Evolutionary conservation across 768 basidiomycete species (phyloP), one percentile per base, ranked within the genome.

Genomic region (Megacollybia marginata): DNA sequence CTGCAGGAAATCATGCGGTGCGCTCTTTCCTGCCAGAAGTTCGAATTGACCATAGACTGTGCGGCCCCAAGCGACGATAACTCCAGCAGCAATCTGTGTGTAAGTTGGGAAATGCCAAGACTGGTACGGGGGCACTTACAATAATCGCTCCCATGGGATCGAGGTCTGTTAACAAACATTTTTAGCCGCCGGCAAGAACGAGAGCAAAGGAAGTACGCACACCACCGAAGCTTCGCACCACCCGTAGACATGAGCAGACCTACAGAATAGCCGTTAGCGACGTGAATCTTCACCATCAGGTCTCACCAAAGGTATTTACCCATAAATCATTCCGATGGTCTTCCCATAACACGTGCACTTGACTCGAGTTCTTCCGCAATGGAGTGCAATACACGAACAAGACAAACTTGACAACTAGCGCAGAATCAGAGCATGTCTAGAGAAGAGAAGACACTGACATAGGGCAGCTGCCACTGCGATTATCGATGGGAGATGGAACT

Each of bases 291-390:
- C 6, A 28, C 6, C 23, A 3, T 28, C 23, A 6, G 2, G 3
- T 49, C 73, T 33, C 53, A 85, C 85, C 85, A 53, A 88, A 86
- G 20, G 76, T 70, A 59, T 92, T 92, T 62, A 92, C 82, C 62
- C 81, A 88, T n/a, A 92, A 62, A 59, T 95, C 95, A 59, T 93
- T 97, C 56, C 94, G 75, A 55, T 97, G 94, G 61, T 98, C 95
- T 65, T 96, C 90, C 92, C 92, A 97, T 28, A 96, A 76, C n/a
- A 96, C 81, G 43, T 80, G 79, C 2, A 99, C 95, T 66, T 99
- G 96, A 58, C 89, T 93, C 6, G 88, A 92, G 54, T 79, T 80
- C 32, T 75, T 76, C 28, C 90, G 82, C 42, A 95, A 74, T 3
- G 88, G 75, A 58, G 71, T 80, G 64, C 93, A 93, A 67, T 92